These are phyloP conservation scores for Nothophoma quercina DNA, from an alignment of 2,329 filamentous ascomycete genomes.

Conservation along the genomic window DNA sequence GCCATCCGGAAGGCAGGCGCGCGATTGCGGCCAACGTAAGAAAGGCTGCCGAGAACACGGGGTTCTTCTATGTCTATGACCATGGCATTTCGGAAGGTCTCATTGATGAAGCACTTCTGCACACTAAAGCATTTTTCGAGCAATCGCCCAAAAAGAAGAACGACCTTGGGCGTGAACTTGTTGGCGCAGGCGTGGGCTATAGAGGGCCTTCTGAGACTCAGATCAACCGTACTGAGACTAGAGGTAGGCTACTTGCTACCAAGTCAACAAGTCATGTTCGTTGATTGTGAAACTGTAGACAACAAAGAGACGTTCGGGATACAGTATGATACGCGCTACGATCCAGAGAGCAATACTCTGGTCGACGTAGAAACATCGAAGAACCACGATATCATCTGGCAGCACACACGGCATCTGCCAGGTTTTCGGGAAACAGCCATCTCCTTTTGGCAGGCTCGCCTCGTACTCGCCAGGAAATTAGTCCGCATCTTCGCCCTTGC, in stretches of 20 bases:
- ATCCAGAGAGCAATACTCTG: background rate
- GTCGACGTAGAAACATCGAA: background rate
- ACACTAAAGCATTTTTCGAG: constrained; percentile 5
- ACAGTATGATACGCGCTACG: constrained; percentile 6
- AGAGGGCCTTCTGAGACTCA: background rate
- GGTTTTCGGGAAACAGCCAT: constrained; percentile 58
- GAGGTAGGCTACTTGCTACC: background rate
- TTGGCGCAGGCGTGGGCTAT: background rate
- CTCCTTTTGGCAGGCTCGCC: constrained; percentile 58
- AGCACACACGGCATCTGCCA: constrained; percentile 40
- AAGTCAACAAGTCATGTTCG: background rate
- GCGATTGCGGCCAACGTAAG: constrained; percentile 43
- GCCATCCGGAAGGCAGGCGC: constrained; percentile 50
- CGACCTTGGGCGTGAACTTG: background rate
- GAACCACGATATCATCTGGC: constrained; percentile 5
- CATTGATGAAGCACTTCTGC: constrained; percentile 12
- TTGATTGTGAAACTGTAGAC: background rate
- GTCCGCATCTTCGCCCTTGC: constrained; percentile 63
- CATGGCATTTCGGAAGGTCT: constrained; percentile 40
- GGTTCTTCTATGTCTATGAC: constrained; percentile 22
- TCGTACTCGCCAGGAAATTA: constrained; percentile 61
- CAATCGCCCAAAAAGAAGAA: background rate
- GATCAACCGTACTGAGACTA: constrained; percentile 7
- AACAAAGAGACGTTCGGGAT: constrained; percentile 7
- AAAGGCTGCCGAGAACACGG: constrained; percentile 15